Percentiles rank a stretch among this genome's conserved stretches.
These are phyloP conservation scores for Aleurites moluccanus DNA, from an alignment of 441 rosid species.

Conservation along the genomic window DNA sequence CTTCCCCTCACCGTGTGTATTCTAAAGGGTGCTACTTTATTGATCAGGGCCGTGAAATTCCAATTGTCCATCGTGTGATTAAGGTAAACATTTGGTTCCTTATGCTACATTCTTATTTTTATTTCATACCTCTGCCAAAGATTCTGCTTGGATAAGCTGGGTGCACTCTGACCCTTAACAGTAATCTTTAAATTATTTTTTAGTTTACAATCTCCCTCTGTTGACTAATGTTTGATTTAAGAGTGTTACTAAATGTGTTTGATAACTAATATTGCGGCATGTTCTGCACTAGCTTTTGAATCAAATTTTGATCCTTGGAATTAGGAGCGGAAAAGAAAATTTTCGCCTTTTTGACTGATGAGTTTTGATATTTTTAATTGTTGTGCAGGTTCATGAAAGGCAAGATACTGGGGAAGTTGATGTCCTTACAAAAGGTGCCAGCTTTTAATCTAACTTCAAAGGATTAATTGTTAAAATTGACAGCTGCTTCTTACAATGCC, in stretches of 20 bases:
- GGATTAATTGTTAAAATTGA: slow-evolving; percentile 7
- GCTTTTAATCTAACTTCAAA: slow-evolving; percentile 8
- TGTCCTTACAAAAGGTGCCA: slow-evolving; percentile 87
- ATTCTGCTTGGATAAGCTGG: neutral
- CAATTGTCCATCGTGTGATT: slow-evolving; percentile 96
- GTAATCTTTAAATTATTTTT: neutral
- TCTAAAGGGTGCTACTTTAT: slow-evolving; percentile 17
- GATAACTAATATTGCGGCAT: neutral
- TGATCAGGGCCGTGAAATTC: slow-evolving; percentile 87
- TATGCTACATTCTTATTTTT: neutral
- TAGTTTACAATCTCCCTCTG: neutral
- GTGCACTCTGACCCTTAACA: neutral
- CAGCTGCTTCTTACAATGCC: slow-evolving; percentile 7
- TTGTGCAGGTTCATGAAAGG: slow-evolving; percentile 80
- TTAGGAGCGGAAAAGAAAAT: neutral
- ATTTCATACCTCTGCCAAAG: neutral
- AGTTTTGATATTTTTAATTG: slow-evolving; percentile 11
- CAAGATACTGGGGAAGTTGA: slow-evolving; percentile 79
- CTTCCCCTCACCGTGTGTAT: slow-evolving; percentile 6
- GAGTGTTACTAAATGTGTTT: neutral
- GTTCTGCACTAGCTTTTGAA: neutral
- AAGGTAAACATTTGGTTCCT: slow-evolving; percentile 52
- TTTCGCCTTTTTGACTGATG: neutral
- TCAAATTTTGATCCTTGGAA: neutral
- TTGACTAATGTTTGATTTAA: no score